Evolutionary conservation across 1,284 basidiomycete species (phyloP).

Genomic region (Tremellales sp.): DNA sequence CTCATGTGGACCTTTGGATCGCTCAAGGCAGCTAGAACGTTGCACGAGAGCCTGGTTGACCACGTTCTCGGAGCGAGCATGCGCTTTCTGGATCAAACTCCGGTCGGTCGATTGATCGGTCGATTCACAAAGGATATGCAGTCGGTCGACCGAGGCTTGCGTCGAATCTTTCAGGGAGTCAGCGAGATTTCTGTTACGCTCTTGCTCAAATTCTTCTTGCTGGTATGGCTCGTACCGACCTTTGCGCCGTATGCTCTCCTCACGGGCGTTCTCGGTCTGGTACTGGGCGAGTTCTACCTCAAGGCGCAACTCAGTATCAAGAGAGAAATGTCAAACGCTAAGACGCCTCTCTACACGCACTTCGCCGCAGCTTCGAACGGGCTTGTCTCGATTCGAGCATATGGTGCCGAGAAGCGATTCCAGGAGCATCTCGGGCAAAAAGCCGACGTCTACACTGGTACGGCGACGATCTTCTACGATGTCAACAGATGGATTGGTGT

Average conservation of each 20-base stretch:
- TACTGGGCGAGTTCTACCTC: constrained; percentile 56
- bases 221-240: too few relatives aligned
- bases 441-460: constrained; percentile 47
- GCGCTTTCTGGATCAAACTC: constrained; percentile 59
- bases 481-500: constrained; percentile 47
- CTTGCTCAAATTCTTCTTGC: too few relatives aligned
- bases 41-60: constrained; percentile 59
- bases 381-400: constrained; percentile 53
- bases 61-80: constrained; percentile 58
- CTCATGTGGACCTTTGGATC: constrained; percentile 49
- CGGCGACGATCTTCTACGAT: constrained; percentile 46
- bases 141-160: background rate
- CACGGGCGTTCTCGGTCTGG: constrained; percentile 52
- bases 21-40: constrained; percentile 55
- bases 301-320: constrained; percentile 57
- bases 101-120: constrained; percentile 58
- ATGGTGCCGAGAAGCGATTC: constrained; percentile 38
- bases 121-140: constrained; percentile 55
- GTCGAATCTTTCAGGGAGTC: constrained; percentile 45
- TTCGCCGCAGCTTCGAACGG: constrained; percentile 66
- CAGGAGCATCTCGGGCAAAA: constrained; percentile 12
- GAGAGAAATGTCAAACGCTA: constrained; percentile 63
- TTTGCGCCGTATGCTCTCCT: too few relatives aligned
- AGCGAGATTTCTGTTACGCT: too few relatives aligned
- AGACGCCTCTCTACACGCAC: constrained; percentile 63